Conservation (phyloP, 1,284 basidiomycete species). For the Naganishia albida region DNA sequence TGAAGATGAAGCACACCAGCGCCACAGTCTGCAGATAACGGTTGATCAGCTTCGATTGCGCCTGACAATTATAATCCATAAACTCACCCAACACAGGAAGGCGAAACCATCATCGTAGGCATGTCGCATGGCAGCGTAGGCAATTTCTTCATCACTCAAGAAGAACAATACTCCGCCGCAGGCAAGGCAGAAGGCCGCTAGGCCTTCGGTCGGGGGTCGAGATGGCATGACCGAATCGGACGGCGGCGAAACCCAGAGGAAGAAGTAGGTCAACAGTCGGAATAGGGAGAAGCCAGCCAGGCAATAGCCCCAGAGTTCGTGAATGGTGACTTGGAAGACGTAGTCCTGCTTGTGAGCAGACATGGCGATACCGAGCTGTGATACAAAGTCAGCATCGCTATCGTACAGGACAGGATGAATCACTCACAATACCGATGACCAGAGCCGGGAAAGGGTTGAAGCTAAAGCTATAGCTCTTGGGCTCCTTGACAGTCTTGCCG, state of each 20-base stretch:
- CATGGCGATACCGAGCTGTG: conserved; percentile 84
- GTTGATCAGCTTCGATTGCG: background rate
- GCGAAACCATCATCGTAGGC: conserved; percentile 74
- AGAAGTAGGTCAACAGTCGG: conserved; percentile 76
- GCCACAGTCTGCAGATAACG: conserved; percentile 59
- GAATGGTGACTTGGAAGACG: conserved; percentile 71
- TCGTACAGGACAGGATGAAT: background rate
- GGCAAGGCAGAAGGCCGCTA: conserved; percentile 82
- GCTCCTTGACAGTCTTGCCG: conserved; percentile 57
- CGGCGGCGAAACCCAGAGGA: conserved; percentile 76
- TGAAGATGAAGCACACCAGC: conserved; percentile 77
- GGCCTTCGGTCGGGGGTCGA: conserved; percentile 89
- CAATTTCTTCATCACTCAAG: conserved; percentile 85
- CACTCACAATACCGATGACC: conserved; percentile 72
- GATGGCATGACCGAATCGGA: conserved; percentile 72
- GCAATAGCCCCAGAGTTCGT: conserved; percentile 87
- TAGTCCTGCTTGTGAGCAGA: conserved; percentile 90
- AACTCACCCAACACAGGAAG: conserved; percentile 39
- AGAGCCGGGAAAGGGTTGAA: conserved; percentile 95
- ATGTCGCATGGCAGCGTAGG: conserved; percentile 85
- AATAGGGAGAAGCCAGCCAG: conserved; percentile 68
- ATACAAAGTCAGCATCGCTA: background rate
- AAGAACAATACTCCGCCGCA: conserved; percentile 87
- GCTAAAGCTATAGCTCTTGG: conserved; percentile 71
- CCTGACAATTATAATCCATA: background rate